Conservation (phyloP, 768 basidiomycete species). For the Trametes meyenii region DNA sequence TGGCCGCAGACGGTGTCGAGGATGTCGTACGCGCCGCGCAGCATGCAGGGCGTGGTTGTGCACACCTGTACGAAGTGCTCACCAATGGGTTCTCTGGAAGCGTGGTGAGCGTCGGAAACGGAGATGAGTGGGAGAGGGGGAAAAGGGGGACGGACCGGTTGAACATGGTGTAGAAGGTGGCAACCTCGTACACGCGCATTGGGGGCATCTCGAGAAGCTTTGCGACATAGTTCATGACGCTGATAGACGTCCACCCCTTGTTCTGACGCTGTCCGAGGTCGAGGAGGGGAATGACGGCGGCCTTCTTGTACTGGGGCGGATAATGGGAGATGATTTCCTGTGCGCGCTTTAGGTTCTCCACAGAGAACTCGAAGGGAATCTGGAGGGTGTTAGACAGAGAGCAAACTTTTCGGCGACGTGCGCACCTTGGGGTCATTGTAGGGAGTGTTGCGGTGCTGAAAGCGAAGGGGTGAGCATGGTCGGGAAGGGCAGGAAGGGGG, state of each 20-base stretch:
- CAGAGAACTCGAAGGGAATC: slow-evolving; percentile 89
- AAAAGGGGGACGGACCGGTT: slow-evolving; percentile 66
- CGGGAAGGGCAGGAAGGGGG: slow-evolving; percentile 57
- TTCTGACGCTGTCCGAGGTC: slow-evolving; percentile 98
- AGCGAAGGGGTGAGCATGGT: slow-evolving; percentile 13
- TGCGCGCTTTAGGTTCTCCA: slow-evolving; percentile 83
- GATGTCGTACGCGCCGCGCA: slow-evolving; percentile 89
- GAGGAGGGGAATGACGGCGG: slow-evolving; percentile 94
- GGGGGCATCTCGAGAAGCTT: slow-evolving; percentile 91
- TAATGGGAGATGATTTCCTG: slow-evolving; percentile 91
- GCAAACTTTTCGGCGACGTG: slow-evolving; percentile 5
- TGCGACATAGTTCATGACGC: slow-evolving; percentile 98
- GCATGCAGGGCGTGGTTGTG: slow-evolving; percentile 98
- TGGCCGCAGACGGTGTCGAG: slow-evolving; percentile 82
- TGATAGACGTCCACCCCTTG: slow-evolving; percentile 97
- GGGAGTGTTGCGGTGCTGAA: slow-evolving; percentile 89
- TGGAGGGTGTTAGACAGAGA: slow-evolving; percentile 33
- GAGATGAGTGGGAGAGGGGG: neutral
- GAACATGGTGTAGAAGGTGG: slow-evolving; percentile 99
- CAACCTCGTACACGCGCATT: slow-evolving; percentile 99
- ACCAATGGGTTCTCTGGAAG: slow-evolving; percentile 84
- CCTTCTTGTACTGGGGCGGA: slow-evolving; percentile 98
- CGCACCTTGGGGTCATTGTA: slow-evolving; percentile 92
- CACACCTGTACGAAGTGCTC: slow-evolving; percentile 96
- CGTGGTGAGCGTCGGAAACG: neutral